These are phyloP conservation scores for Pyrenophora teres DNA, from an alignment of 2,329 filamentous ascomycete genomes.

Conservation along the genomic window DNA sequence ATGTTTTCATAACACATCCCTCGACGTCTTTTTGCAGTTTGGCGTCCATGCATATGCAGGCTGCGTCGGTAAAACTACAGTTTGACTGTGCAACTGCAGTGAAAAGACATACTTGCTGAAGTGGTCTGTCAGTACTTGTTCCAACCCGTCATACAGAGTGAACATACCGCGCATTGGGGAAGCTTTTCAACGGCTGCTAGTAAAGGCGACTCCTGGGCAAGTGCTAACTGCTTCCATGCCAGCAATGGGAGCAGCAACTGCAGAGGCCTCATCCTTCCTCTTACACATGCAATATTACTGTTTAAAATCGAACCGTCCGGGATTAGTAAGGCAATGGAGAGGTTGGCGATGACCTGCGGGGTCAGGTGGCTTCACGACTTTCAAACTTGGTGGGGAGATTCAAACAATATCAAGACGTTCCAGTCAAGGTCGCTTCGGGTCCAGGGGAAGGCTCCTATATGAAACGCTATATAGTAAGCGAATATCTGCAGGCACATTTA, in stretches of 20 bases:
- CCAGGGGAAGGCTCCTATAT: conserved; percentile 6
- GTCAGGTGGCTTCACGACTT: background rate
- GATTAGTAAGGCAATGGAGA: background rate
- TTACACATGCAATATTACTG: background rate
- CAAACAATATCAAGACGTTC: conserved; percentile 8
- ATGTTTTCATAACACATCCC: conserved; percentile 18
- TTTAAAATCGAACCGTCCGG: background rate
- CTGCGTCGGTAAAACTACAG: conserved; percentile 14
- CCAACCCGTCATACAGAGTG: background rate
- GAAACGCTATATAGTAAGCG: conserved; percentile 5
- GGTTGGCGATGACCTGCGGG: background rate
- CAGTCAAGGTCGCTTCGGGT: conserved; percentile 1
- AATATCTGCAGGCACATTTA: conserved; percentile 5
- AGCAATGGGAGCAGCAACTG: conserved; percentile 23
- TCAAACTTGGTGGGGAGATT: background rate
- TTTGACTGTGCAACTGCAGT: conserved; percentile 16
- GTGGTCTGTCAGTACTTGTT: background rate
- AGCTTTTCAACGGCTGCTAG: conserved; percentile 16
- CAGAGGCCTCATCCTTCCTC: conserved; percentile 21
- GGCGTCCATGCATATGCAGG: conserved; percentile 24
- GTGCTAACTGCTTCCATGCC: conserved; percentile 18
- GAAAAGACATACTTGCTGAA: conserved; percentile 22
- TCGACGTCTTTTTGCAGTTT: conserved; percentile 17
- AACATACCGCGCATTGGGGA: conserved; percentile 29
- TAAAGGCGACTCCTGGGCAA: conserved; percentile 20